Percentiles rank a stretch among this genome's conserved stretches.
phyloP scores from a whole-genome alignment of 805 yeast species.

The Metschnikowia drakensbergensis region DNA sequence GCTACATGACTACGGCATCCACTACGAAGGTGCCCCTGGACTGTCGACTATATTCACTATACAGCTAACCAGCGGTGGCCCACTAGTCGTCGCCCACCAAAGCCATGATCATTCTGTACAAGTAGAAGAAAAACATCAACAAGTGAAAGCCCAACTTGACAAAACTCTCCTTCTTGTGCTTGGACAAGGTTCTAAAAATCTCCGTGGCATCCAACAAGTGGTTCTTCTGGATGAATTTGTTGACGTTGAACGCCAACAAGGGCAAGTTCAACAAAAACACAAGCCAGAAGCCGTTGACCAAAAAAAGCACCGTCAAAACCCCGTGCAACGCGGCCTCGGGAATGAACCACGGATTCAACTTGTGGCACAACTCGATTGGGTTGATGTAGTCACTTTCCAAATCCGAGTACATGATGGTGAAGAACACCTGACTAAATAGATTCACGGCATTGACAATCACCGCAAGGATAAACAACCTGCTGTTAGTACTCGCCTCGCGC shows the following conservation, averaged over 20 bases:
- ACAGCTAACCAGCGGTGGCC: too few relatives aligned
- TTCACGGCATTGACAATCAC: slow-evolving; percentile 82
- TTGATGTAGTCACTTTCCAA: slow-evolving; percentile 95
- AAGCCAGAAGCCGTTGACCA: slow-evolving; percentile 90
- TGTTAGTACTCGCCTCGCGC: slow-evolving; percentile 8
- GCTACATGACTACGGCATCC: too few relatives aligned
- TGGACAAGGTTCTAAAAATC: slow-evolving; percentile 88
- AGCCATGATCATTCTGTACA: slow-evolving; percentile 94
- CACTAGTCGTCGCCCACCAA: slow-evolving; percentile 63
- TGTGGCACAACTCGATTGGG: slow-evolving; percentile 93
- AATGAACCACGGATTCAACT: slow-evolving; percentile 79
- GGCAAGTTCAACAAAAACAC: slow-evolving; percentile 81
- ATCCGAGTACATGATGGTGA: slow-evolving; percentile 93
- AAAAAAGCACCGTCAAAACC: slow-evolving; percentile 61
- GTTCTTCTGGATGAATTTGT: slow-evolving; percentile 73
- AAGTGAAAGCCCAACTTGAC: slow-evolving; percentile 88
- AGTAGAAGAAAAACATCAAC: slow-evolving; percentile 89
- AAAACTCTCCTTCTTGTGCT: slow-evolving; percentile 90
- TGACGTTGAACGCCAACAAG: slow-evolving; percentile 75
- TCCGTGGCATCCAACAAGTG: slow-evolving; percentile 95
- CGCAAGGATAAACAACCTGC: slow-evolving; percentile 65
- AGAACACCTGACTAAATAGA: slow-evolving; percentile 88
- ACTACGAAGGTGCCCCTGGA: too few relatives aligned
- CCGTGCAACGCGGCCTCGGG: slow-evolving; percentile 90
- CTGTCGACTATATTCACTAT: too few relatives aligned